These are phyloP conservation scores for Trichoderma brevicompactum DNA, from an alignment of 2,329 filamentous ascomycete species.

Conservation along the genomic window DNA sequence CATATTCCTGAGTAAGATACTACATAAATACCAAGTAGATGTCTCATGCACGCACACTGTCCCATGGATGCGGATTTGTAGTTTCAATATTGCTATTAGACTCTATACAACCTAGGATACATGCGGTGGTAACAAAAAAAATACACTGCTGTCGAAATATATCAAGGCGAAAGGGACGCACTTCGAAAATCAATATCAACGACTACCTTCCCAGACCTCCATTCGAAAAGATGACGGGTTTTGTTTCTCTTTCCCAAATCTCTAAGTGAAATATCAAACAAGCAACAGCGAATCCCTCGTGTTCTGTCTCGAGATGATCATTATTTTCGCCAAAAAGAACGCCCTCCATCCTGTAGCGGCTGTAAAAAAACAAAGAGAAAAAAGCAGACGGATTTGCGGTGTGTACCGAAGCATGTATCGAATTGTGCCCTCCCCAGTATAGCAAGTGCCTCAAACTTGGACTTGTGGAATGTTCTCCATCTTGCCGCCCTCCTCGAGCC, in stretches of 20 bases:
- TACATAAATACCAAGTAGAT: no score
- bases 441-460: slow-evolving; percentile 37
- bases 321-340: not conserved
- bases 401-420: not conserved
- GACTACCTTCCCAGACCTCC: not conserved
- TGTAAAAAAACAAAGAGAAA: not conserved
- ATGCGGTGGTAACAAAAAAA: not conserved
- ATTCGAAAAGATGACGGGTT: not conserved
- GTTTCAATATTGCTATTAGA: slow-evolving; percentile 1
- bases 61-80: not conserved
- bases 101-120: slow-evolving; percentile 18
- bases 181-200: not conserved
- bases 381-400: not conserved
- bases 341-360: not conserved
- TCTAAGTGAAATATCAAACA: slow-evolving; percentile 13
- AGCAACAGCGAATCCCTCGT: not conserved
- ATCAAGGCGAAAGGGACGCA: not conserved
- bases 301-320: not conserved
- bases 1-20: no score
- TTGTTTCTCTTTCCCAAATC: not conserved
- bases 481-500: slow-evolving; percentile 73
- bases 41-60: not conserved
- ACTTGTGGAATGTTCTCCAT: slow-evolving; percentile 69
- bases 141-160: not conserved
- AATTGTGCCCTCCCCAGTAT: not conserved